Percentiles rank a stretch among this genome's conserved stretches.
Evolutionary conservation across 2,329 filamentous ascomycete species (phyloP).

Genomic region (Grosmannia huntii): DNA sequence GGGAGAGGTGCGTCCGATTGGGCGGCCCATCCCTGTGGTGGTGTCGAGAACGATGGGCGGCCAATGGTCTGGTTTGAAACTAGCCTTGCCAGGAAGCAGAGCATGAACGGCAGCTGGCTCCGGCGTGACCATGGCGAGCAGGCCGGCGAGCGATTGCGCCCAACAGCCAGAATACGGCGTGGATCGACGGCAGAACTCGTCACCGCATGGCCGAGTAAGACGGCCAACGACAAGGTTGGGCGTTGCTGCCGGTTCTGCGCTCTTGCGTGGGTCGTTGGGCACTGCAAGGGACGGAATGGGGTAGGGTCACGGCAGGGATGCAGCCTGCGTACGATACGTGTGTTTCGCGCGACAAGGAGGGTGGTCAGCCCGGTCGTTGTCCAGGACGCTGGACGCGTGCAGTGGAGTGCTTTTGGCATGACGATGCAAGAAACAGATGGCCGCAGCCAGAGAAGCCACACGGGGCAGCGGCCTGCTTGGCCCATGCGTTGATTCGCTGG

Average conservation of each 20-base stretch:
- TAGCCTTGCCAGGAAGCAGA: slow-evolving; percentile 2
- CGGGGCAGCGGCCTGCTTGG: not conserved
- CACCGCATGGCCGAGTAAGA: not conserved
- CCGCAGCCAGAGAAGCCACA: not conserved
- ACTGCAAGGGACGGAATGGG: not conserved
- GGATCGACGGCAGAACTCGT: not conserved
- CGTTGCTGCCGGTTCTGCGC: not conserved
- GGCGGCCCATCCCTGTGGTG: not conserved
- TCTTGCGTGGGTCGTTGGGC: not conserved
- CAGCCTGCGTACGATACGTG: not conserved
- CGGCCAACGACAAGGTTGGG: slow-evolving; percentile 4
- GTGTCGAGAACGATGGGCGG: not conserved
- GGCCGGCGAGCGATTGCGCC: not conserved
- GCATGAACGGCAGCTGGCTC: not conserved
- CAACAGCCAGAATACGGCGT: not conserved
- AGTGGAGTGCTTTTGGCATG: not conserved
- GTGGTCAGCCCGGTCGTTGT: not conserved
- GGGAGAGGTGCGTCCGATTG: not conserved
- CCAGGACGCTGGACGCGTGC: not conserved
- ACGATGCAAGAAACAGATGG: not conserved
- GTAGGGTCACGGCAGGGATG: not conserved
- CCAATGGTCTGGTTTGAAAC: slow-evolving; percentile 3
- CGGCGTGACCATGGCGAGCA: not conserved
- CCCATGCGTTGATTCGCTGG: not conserved
- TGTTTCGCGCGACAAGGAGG: not conserved